Conservation (phyloP, 345 rosid species). For the Toxicodendron radicans region DNA sequence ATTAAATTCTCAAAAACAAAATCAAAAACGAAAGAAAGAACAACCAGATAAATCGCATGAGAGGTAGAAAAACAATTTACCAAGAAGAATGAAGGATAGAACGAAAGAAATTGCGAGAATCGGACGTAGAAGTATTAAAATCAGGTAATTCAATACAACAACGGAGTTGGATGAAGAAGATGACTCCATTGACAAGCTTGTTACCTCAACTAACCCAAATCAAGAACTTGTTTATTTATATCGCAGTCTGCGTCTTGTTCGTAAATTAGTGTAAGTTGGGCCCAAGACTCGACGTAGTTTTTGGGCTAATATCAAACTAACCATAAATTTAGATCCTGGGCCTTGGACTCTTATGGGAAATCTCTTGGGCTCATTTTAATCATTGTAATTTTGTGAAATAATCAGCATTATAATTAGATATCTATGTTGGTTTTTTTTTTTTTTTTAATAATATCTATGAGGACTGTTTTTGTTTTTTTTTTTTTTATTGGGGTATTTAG, state of each 20-base stretch:
- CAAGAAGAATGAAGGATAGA: constrained; percentile 50
- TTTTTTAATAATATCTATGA: no score
- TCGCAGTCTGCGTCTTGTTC: neutral
- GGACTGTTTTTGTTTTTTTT: no score
- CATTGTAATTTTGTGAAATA: no score
- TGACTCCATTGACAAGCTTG: constrained; percentile 25
- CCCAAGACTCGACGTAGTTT: neutral
- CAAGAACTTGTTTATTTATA: neutral
- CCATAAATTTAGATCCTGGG: no score
- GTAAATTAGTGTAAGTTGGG: neutral
- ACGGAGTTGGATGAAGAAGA: constrained; percentile 24
- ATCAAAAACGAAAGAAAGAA: neutral
- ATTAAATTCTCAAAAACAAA: neutral
- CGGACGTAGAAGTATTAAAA: constrained; percentile 56
- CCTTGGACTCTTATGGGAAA: no score
- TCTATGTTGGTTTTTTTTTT: no score
- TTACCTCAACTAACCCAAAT: neutral
- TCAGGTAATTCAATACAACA: constrained; percentile 29
- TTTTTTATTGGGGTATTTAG: no score
- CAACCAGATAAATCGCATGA: neutral
- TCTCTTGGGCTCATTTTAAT: no score
- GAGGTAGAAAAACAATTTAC: constrained; percentile 29
- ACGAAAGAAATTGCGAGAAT: constrained; percentile 54
- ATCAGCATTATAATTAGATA: no score
- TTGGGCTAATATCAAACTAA: no score